Conservation (phyloP, 1,284 basidiomycete species). For the Ganoderma sinense region DNA sequence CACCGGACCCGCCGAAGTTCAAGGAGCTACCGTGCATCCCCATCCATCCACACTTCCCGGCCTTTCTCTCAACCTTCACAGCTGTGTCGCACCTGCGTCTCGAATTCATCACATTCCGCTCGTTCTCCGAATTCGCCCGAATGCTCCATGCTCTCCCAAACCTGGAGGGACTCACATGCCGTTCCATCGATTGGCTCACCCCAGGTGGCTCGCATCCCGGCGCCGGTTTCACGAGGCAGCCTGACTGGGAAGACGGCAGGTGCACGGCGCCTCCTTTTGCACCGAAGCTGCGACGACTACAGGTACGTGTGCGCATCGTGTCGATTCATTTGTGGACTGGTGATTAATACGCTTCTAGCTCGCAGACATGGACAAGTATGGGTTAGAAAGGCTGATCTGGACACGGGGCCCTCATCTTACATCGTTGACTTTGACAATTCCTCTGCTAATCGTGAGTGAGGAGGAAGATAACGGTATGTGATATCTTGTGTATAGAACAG, state of each 20-base stretch:
- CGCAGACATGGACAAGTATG: not conserved
- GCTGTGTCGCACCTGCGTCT: not conserved
- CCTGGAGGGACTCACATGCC: not conserved
- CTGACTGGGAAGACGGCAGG: not conserved
- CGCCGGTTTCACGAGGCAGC: not conserved
- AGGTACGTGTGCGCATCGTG: not conserved
- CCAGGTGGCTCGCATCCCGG: not conserved
- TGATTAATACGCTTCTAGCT: not conserved
- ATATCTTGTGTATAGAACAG: not conserved
- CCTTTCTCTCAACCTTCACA: not conserved
- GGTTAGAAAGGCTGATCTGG: not conserved
- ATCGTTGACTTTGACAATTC: not conserved
- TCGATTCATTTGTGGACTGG: not conserved
- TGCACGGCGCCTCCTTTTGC: not conserved
- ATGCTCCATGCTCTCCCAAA: not conserved
- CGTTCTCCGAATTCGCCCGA: not conserved
- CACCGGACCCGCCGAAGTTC: not conserved
- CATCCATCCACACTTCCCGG: not conserved
- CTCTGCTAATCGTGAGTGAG: not conserved
- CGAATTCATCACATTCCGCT: not conserved
- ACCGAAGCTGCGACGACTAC: not conserved
- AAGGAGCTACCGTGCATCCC: not conserved
- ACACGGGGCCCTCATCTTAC: not conserved
- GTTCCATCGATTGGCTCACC: not conserved
- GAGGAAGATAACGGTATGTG: not conserved